phyloP scores from a whole-genome alignment of 257 asterid species.

The Datura wrightii region DNA sequence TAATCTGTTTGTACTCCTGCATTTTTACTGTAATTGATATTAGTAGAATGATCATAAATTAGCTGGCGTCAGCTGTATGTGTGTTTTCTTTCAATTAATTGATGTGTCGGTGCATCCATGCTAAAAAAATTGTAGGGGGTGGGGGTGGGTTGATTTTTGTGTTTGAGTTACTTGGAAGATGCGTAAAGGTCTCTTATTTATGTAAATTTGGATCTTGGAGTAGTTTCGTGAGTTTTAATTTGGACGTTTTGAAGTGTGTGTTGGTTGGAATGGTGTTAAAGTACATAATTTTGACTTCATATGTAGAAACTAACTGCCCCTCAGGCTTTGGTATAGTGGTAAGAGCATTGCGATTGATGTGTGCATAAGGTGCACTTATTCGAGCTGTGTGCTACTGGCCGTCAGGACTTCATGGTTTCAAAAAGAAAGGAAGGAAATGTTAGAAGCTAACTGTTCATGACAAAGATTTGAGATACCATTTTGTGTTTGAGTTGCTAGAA shows the following conservation, averaged over 20 bases:
- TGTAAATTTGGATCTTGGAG: background rate
- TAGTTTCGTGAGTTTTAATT: constrained; percentile 11
- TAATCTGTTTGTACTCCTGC: background rate
- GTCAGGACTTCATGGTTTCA: background rate
- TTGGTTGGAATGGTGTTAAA: background rate
- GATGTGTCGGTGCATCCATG: background rate
- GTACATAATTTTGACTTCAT: background rate
- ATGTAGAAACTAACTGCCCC: background rate
- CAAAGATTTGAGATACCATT: constrained; percentile 16
- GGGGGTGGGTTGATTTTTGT: background rate
- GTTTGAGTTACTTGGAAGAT: background rate
- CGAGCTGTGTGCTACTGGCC: background rate
- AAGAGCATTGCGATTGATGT: background rate
- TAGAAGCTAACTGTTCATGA: background rate
- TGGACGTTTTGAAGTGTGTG: background rate
- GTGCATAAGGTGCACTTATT: background rate
- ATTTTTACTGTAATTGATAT: background rate
- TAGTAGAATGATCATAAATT: background rate
- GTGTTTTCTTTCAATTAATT: background rate
- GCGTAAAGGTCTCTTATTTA: background rate
- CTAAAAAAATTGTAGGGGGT: background rate
- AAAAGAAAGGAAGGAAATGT: background rate
- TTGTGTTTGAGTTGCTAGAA: background rate
- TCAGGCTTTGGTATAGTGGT: background rate
- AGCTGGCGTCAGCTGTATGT: background rate